phyloP scores from a whole-genome alignment of 768 basidiomycete species.

The Leucosporidium yakuticum region DNA sequence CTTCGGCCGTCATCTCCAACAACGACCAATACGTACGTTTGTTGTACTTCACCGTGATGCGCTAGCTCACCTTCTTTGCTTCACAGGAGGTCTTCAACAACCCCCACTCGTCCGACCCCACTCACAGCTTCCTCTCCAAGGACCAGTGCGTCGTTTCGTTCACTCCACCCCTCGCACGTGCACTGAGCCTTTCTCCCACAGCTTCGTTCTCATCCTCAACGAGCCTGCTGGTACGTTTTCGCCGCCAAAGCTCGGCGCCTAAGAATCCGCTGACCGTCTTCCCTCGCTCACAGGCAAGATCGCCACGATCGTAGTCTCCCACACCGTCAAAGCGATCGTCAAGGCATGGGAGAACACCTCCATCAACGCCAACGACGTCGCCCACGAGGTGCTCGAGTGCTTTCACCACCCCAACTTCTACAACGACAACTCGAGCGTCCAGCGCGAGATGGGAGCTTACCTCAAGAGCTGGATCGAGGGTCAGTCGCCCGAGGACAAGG shows the following conservation, averaged over 20 bases:
- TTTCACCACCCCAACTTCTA: constrained; percentile 85
- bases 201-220: constrained; percentile 51
- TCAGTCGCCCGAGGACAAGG: constrained; percentile 50
- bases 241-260: constrained; percentile 26
- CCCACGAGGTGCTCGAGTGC: constrained; percentile 50
- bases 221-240: constrained; percentile 13
- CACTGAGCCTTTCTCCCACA: constrained; percentile 45
- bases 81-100: constrained; percentile 63
- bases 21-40: constrained; percentile 62
- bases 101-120: constrained; percentile 54
- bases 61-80: background rate
- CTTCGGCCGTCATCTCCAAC: constrained; percentile 69
- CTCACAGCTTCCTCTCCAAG: constrained; percentile 33
- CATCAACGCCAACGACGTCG: constrained; percentile 23
- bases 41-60: background rate
- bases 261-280: background rate
- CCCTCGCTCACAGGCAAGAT: constrained; percentile 42
- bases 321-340: constrained; percentile 46
- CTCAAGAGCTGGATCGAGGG: constrained; percentile 59
- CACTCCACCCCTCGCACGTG: constrained; percentile 2
- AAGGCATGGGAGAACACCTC: constrained; percentile 46
- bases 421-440: constrained; percentile 57
- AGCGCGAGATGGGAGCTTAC: constrained; percentile 64
- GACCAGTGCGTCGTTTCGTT: constrained; percentile 43
- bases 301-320: constrained; percentile 43